A percentile compares a stretch with the other conserved stretches of the same genome.
These are phyloP conservation scores for Dryas octopetala DNA, from an alignment of 306 rosid genomes.

Conservation along the genomic window DNA sequence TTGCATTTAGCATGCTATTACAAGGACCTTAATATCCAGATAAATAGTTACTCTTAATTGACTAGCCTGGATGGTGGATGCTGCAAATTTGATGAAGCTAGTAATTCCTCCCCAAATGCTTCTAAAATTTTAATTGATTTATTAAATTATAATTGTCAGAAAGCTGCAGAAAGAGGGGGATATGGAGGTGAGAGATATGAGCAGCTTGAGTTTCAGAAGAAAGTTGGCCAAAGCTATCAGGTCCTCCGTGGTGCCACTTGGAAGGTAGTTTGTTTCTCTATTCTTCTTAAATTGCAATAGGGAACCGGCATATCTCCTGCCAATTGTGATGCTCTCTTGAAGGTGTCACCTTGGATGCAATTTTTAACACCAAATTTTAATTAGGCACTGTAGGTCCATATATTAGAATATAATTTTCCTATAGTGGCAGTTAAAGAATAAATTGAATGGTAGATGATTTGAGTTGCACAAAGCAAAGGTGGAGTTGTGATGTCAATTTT, in stretches of 20 bases:
- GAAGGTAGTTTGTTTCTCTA: conserved; percentile 58
- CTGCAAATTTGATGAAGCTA: background rate
- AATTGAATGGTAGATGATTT: background rate
- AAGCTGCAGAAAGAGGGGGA: conserved; percentile 90
- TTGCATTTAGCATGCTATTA: too few relatives aligned
- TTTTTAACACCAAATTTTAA: background rate
- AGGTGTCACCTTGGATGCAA: background rate
- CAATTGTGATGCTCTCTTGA: conserved; percentile 16
- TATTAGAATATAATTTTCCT: too few relatives aligned
- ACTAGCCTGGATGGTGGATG: background rate
- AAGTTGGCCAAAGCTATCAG: conserved; percentile 65
- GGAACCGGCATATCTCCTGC: conserved; percentile 1
- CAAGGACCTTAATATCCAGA: background rate
- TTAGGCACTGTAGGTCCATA: too few relatives aligned
- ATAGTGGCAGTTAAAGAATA: background rate
- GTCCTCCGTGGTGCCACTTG: conserved; percentile 62
- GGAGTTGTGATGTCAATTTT: background rate
- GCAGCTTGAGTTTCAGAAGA: conserved; percentile 69
- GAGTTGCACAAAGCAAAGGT: background rate
- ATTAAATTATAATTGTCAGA: conserved; percentile 42
- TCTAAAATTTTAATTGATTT: background rate
- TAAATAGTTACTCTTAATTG: background rate
- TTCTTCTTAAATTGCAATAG: background rate
- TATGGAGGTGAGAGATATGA: conserved; percentile 96
- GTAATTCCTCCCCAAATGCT: background rate